Evolutionary conservation across 2,329 filamentous ascomycete genomes (phyloP), one percentile per base, ranked within the genome.

Genomic region (Dothideomycetidae sp.): DNA sequence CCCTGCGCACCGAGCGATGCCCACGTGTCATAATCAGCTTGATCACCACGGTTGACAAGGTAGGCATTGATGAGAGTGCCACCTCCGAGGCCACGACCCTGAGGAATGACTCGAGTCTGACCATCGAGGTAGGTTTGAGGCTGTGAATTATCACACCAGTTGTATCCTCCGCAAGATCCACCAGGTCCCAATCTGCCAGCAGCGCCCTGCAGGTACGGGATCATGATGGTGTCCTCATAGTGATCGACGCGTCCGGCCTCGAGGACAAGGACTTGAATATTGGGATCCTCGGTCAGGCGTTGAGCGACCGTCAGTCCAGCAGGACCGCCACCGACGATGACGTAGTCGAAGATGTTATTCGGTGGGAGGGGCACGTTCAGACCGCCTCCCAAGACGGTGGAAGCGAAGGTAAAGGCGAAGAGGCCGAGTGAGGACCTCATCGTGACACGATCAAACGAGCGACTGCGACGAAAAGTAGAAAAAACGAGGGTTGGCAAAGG

Each of bases 11-110:
- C 73, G 5, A 78, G 53, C 18, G 58, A 53, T 31, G 64, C 65
- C 73, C 72, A 78, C 0, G 61, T 62, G 51, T 77, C 66, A 31
- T 70, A 68, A 29, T 73, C 68, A 26, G 58, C 57, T 21, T 47
- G 55, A 32, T 57, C 60, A 4, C 61, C 66, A 16, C 66, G 60
- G 37, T 51, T 51, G 31, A 42, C 45, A 46, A 56, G 11, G 52
- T 19, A 46, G n/a, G 44, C 50, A 37, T 58, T 57, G 33, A 58
- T 48, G 4, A 53, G 45, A 11, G 51, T 55, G 11, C 50, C 48
- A n/a, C 56, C 55, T 10, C 55, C 55, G 1, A 58, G 45, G 5
- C 49, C 55, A 9, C 48, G 48, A 31, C 52, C 11, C 49, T 33
- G 49, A n/a, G 30, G 47, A 46, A 41, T 46, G 23, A 44, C 42